Evolutionary conservation across 306 rosid genomes (phyloP), one percentile per base, ranked within the genome.

Genomic region (Erythrophleum fordii): DNA sequence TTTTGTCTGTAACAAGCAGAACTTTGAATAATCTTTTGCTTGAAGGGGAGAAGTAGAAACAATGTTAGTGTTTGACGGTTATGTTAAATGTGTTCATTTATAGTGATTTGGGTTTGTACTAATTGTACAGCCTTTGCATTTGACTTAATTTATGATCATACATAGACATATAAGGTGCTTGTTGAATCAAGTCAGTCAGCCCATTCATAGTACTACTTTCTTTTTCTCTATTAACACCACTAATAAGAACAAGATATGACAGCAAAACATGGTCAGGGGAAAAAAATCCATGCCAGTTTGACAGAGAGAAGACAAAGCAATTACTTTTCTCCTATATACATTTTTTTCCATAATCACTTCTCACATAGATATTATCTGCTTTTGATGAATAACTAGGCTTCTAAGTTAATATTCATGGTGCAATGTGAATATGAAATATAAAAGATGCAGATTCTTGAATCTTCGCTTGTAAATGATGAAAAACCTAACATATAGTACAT

Each of bases 361-460:
- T 44, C 29, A n/a, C n/a, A 20, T 13, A 44, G 69, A 34, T 55
- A 66, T 25, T 75, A 34, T 67, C 44, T 23, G 62, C n/a, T 34
- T 75, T 20, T 35, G 65, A 61, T 37, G 34, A 28, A 64, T 69
- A 37, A 37, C 31, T 17, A 74, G 34, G 69, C 31, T 41, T 42
- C 14, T 72, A 41, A 51, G 29, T n/a, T 39, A 76, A 55, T 20
- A 55, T 72, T 76, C 44, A 18, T 12, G 52, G 26, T 42, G 18
- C 62, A 83, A 60, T 51, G 61, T 58, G 48, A 58, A 75, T 25
- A 20, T 52, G 46, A 48, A 31, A 73, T 51, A 76, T 35, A 46
- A 46, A 31, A 65, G 67, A 34, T 29, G 22, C 67, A 42, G 37
- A 34, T 52, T 76, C 49, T 13, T 23, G 61, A 53, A 69, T 80